phyloP scores from a whole-genome alignment of 1,284 basidiomycete genomes.

The Rugosomyces carneus region DNA sequence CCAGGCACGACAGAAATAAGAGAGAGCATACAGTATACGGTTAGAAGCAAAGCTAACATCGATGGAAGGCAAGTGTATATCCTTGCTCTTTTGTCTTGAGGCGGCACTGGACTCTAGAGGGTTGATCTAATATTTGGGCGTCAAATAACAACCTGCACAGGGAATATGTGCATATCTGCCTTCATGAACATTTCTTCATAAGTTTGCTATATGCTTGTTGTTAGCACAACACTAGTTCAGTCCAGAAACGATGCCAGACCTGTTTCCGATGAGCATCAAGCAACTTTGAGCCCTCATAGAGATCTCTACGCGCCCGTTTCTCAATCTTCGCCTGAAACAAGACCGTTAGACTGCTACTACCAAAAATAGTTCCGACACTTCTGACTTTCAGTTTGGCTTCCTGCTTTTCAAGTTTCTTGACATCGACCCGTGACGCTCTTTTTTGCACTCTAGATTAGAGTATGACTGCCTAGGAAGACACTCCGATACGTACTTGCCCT shows the following conservation, averaged over 20 bases:
- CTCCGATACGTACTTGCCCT: conserved; percentile 70
- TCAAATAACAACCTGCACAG: not conserved
- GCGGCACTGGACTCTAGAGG: conserved; percentile 79
- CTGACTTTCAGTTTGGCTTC: conserved; percentile 89
- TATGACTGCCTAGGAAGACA: conserved; percentile 12
- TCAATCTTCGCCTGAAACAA: conserved; percentile 83
- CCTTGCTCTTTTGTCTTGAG: conserved; percentile 93
- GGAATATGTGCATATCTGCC: conserved; percentile 27
- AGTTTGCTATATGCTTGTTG: conserved; percentile 55
- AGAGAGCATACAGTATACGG: conserved; percentile 70
- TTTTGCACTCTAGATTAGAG: conserved; percentile 12
- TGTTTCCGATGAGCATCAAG: conserved; percentile 91
- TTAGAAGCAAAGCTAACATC: conserved; percentile 94
- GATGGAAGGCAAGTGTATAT: conserved; percentile 93
- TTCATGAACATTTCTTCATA: conserved; percentile 99
- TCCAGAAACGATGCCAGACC: conserved; percentile 33
- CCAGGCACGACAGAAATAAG: not conserved
- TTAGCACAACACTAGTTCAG: conserved; percentile 9
- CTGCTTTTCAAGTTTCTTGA: conserved; percentile 97
- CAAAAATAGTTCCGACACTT: not conserved
- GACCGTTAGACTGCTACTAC: not conserved
- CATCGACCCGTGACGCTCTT: conserved; percentile 92
- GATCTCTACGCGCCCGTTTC: conserved; percentile 82
- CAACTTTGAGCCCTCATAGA: conserved; percentile 95
- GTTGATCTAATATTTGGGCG: conserved; percentile 63